Evolutionary conservation across 805 yeast species (phyloP).

Genomic region (Hanseniaspora singularis): DNA sequence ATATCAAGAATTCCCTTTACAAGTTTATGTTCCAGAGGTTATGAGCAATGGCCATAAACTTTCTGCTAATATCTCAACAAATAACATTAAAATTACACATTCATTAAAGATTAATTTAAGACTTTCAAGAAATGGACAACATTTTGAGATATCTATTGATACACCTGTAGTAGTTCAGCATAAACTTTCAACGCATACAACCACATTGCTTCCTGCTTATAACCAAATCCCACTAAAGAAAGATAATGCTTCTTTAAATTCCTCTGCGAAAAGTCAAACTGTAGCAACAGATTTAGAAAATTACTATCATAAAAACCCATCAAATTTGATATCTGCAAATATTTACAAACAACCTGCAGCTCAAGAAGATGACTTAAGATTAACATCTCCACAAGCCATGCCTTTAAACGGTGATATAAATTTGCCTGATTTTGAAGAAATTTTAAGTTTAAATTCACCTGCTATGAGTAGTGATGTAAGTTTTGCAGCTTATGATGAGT

Average conservation of each 20-base stretch:
- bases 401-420: conserved; percentile 4
- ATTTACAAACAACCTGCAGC: conserved; percentile 8
- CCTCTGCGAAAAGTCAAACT: not conserved
- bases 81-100: conserved; percentile 76
- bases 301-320: conserved; percentile 3
- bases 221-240: conserved; percentile 4
- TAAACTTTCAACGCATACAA: conserved; percentile 66
- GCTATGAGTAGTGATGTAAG: conserved; percentile 3
- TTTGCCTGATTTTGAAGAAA: conserved; percentile 14
- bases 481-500: not conserved
- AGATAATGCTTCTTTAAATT: not conserved
- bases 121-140: conserved; percentile 72
- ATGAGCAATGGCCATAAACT: conserved; percentile 44
- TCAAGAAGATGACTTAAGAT: conserved; percentile 8
- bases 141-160: conserved; percentile 87
- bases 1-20: conserved; percentile 73
- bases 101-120: conserved; percentile 88
- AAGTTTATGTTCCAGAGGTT: conserved; percentile 67
- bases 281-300: not conserved
- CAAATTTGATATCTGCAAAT: conserved; percentile 11
- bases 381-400: conserved; percentile 12
- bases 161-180: conserved; percentile 82
- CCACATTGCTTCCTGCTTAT: conserved; percentile 66
- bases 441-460: conserved; percentile 7
- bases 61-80: conserved; percentile 78